Evolutionary conservation across 768 basidiomycete species (phyloP).

Genomic region (Dendrothele bispora): DNA sequence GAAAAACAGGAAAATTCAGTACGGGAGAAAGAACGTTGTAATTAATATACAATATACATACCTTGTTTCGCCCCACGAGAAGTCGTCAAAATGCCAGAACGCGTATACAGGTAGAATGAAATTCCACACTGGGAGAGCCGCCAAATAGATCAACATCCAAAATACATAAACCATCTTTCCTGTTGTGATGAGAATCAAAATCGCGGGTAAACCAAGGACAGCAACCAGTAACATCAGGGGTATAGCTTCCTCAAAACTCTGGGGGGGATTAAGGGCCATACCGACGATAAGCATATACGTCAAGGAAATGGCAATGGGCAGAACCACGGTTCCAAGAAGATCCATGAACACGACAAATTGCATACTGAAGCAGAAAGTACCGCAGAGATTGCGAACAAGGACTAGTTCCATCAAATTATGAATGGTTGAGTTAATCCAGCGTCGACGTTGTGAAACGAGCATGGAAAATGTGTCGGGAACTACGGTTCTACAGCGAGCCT

Average conservation of each 20-base stretch:
- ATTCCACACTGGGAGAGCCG: slow-evolving; percentile 96
- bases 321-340: slow-evolving; percentile 84
- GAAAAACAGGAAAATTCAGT: slow-evolving; percentile 14
- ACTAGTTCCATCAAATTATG: slow-evolving; percentile 99
- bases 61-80: slow-evolving; percentile 99
- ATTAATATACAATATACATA: slow-evolving; percentile 33
- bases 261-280: slow-evolving; percentile 79
- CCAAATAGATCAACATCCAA: slow-evolving; percentile 96
- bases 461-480: slow-evolving; percentile 95
- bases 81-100: slow-evolving; percentile 99
- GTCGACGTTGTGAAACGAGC: slow-evolving; percentile 92
- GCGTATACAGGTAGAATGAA: slow-evolving; percentile 92
- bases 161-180: slow-evolving; percentile 93
- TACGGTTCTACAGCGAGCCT: slow-evolving; percentile 92
- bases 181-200: slow-evolving; percentile 93
- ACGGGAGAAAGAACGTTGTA: slow-evolving; percentile 5
- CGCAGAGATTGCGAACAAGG: slow-evolving; percentile 93
- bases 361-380: slow-evolving; percentile 99
- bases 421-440: slow-evolving; percentile 99
- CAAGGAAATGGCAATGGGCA: slow-evolving; percentile 90
- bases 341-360: slow-evolving; percentile 99
- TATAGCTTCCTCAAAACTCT: slow-evolving; percentile 88
- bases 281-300: slow-evolving; percentile 87
- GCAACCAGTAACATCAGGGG: slow-evolving; percentile 86
- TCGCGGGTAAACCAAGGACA: slow-evolving; percentile 89